Percentiles rank a stretch among this genome's conserved stretches.
Conservation (phyloP, 805 yeast genomes). For the Zygotorulaspora florentina region DNA sequence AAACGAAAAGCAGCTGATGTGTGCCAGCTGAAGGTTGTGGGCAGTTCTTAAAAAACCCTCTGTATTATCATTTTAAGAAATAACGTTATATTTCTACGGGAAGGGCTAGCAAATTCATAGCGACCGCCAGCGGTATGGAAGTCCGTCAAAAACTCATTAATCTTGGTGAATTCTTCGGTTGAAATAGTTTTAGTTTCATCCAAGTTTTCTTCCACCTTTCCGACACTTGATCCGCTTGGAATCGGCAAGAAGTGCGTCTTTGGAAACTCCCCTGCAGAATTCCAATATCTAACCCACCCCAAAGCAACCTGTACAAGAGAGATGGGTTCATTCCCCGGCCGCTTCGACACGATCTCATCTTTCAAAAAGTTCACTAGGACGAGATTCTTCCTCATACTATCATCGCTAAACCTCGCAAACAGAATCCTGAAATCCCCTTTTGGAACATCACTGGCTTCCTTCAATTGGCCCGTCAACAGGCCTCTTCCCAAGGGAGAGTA, state of each 20-base stretch:
- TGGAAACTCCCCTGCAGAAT: conserved; percentile 33
- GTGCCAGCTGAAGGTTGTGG: no score
- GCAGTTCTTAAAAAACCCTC: no score
- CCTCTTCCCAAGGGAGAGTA: conserved; percentile 87
- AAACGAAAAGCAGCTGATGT: no score
- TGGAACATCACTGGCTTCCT: conserved; percentile 44
- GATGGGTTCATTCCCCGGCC: conserved; percentile 45
- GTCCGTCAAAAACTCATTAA: conserved; percentile 43
- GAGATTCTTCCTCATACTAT: conserved; percentile 52
- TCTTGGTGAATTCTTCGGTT: conserved; percentile 51
- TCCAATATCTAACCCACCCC: conserved; percentile 55
- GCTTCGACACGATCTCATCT: conserved; percentile 42
- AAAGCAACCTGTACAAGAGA: conserved; percentile 67
- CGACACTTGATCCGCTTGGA: conserved; percentile 66
- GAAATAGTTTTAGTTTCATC: conserved; percentile 40
- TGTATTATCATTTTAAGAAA: no score
- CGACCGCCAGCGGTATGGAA: conserved; percentile 54
- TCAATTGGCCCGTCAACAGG: conserved; percentile 60
- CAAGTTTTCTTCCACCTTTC: conserved; percentile 60
- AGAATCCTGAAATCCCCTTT: conserved; percentile 50
- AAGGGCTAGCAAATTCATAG: conserved; percentile 32
- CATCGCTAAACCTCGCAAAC: conserved; percentile 57
- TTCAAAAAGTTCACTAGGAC: conserved; percentile 46
- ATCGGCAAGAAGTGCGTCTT: conserved; percentile 64
- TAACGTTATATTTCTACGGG: no score